Evolutionary conservation across 768 basidiomycete genomes (phyloP).

Genomic region (Podaxis sp.): DNA sequence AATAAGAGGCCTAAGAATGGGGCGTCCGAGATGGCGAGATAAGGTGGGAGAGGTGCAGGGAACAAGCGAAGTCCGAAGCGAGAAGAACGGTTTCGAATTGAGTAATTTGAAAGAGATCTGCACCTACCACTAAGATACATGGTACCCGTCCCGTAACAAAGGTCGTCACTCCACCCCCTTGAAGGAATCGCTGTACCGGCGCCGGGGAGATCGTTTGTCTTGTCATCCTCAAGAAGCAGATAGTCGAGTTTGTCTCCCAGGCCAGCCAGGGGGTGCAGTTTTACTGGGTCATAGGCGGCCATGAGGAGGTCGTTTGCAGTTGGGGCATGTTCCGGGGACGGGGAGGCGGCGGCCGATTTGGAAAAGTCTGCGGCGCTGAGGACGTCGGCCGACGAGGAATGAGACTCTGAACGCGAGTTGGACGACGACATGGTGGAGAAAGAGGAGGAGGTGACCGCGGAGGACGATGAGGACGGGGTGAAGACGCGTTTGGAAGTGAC

Average conservation of each 20-base stretch:
- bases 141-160: slow-evolving; percentile 98
- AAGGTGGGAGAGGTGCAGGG: slow-evolving; percentile 62
- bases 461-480: slow-evolving; percentile 15
- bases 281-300: slow-evolving; percentile 86
- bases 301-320: slow-evolving; percentile 87
- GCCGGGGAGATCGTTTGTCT: slow-evolving; percentile 87
- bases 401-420: slow-evolving; percentile 27
- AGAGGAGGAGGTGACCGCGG: slow-evolving; percentile 7
- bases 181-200: slow-evolving; percentile 88
- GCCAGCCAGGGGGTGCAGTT: slow-evolving; percentile 91
- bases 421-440: slow-evolving; percentile 29
- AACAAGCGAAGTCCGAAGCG: slow-evolving; percentile 50
- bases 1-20: slow-evolving; percentile 74
- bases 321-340: slow-evolving; percentile 53
- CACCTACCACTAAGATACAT: slow-evolving; percentile 95
- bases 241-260: slow-evolving; percentile 95
- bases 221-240: slow-evolving; percentile 93
- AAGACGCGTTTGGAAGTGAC: slow-evolving; percentile 16
- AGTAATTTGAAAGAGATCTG: slow-evolving; percentile 62
- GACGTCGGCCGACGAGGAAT: slow-evolving; percentile 46
- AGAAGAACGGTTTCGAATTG: slow-evolving; percentile 45
- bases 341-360: slow-evolving; percentile 33
- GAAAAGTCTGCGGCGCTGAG: slow-evolving; percentile 50
- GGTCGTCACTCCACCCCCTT: slow-evolving; percentile 98
- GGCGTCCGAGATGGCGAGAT: slow-evolving; percentile 54